phyloP scores from a whole-genome alignment of 371 early-diverging fungal genomes.

The Batkoa obscura region DNA sequence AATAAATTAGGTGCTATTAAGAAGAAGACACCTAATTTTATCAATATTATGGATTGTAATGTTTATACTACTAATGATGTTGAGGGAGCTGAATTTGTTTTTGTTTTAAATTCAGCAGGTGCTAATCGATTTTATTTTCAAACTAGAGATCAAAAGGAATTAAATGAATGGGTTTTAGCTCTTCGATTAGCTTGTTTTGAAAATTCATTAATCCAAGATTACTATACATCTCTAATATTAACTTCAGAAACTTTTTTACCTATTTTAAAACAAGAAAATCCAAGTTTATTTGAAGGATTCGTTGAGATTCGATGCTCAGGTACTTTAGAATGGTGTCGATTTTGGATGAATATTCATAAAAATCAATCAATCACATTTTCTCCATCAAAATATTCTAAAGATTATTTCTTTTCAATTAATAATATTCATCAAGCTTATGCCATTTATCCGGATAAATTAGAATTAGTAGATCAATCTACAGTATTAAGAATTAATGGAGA shows the following conservation, averaged over 20 bases:
- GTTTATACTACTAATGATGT: conserved; percentile 18
- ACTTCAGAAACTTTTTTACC: conserved; percentile 8
- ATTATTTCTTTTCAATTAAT: conserved; percentile 23
- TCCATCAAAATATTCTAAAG: conserved; percentile 29
- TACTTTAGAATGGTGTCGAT: conserved; percentile 34
- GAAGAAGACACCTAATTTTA: conserved; percentile 30
- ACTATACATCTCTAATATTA: conserved; percentile 12
- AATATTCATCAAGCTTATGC: conserved; percentile 42
- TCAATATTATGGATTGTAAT: conserved; percentile 38
- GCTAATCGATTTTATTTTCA: conserved; percentile 37
- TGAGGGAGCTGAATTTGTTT: conserved; percentile 15
- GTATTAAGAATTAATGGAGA: conserved; percentile 23
- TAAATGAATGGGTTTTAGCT: conserved; percentile 32
- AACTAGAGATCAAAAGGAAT: conserved; percentile 21
- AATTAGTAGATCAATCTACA: conserved; percentile 21
- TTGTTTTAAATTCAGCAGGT: conserved; percentile 25
- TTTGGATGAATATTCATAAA: conserved; percentile 33
- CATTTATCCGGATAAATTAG: conserved; percentile 37
- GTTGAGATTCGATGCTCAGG: conserved; percentile 34
- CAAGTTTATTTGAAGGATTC: conserved; percentile 11
- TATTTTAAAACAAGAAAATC: conserved; percentile 5
- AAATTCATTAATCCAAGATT: conserved; percentile 32
- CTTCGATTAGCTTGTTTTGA: conserved; percentile 59
- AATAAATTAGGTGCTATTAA: conserved; percentile 19
- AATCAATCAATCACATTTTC: conserved; percentile 20